A percentile compares a stretch with the other conserved stretches of the same genome.
These are phyloP conservation scores for Ophiostoma piceae DNA, from an alignment of 2,329 filamentous ascomycete species.

Conservation along the genomic window DNA sequence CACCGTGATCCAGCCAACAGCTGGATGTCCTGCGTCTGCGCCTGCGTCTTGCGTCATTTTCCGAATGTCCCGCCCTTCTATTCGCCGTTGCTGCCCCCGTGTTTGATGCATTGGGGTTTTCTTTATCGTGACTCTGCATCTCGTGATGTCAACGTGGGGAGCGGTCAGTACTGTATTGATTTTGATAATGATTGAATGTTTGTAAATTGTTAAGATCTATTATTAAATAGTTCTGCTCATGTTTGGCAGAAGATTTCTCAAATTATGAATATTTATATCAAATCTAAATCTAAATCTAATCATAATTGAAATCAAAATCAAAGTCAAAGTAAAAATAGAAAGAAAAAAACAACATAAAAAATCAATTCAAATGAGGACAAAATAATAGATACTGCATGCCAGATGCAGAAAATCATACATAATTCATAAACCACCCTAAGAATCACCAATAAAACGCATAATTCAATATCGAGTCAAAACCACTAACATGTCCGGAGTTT, in stretches of 20 bases:
- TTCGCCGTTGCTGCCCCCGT: neutral
- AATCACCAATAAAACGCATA: neutral
- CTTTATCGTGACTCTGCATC: neutral
- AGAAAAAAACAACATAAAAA: no score
- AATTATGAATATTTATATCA: neutral
- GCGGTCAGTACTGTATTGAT: neutral
- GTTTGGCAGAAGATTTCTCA: no score
- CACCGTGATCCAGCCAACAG: neutral
- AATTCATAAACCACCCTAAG: neutral
- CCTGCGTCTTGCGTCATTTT: neutral
- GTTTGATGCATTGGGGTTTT: neutral
- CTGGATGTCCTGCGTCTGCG: slow-evolving; percentile 2
- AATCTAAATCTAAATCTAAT: no score
- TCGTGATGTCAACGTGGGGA: neutral
- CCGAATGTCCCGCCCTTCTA: neutral
- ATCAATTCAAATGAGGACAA: neutral
- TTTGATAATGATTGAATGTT: neutral
- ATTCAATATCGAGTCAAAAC: neutral
- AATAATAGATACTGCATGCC: neutral
- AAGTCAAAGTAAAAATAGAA: no score
- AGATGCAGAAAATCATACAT: neutral
- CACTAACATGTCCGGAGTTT: neutral
- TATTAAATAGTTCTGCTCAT: no score
- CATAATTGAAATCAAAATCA: no score
- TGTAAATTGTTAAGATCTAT: neutral